A percentile compares a stretch with the other conserved stretches of the same genome.
These are phyloP conservation scores for Paracorniculantispora psalliotae DNA, from an alignment of 2,329 filamentous ascomycete genomes.

Conservation along the genomic window DNA sequence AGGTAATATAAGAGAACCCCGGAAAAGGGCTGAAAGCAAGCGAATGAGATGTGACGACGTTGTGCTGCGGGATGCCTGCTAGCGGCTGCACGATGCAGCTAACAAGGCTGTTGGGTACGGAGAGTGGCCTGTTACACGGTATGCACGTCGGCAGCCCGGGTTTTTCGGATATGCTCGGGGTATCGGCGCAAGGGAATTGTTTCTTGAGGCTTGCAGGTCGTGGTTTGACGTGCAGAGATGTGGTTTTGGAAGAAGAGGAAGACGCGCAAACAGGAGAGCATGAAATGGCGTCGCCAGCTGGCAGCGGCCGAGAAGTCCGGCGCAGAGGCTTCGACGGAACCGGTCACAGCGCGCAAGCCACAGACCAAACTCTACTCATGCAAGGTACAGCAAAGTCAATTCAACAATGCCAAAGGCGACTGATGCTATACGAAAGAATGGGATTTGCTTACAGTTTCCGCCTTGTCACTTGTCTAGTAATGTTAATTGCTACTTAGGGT, in stretches of 20 bases:
- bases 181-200: slow-evolving; percentile 1
- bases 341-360: background rate
- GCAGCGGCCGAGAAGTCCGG: background rate
- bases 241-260: background rate
- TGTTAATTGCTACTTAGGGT: no score
- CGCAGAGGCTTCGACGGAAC: background rate
- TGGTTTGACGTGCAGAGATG: background rate
- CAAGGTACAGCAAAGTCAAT: background rate
- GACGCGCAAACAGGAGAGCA: background rate
- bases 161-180: background rate
- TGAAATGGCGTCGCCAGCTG: background rate
- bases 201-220: background rate
- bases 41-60: background rate
- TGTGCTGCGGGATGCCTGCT: slow-evolving; percentile 8
- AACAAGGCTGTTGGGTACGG: background rate
- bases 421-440: no score
- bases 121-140: background rate
- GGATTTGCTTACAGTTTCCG: no score
- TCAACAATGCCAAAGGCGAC: background rate
- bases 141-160: background rate
- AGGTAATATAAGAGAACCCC: background rate
- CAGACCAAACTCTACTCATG: background rate
- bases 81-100: background rate
- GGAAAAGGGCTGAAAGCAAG: background rate
- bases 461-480: no score